phyloP scores from a whole-genome alignment of 495 filamentous ascomycete species.

The Copromyces sp. region DNA sequence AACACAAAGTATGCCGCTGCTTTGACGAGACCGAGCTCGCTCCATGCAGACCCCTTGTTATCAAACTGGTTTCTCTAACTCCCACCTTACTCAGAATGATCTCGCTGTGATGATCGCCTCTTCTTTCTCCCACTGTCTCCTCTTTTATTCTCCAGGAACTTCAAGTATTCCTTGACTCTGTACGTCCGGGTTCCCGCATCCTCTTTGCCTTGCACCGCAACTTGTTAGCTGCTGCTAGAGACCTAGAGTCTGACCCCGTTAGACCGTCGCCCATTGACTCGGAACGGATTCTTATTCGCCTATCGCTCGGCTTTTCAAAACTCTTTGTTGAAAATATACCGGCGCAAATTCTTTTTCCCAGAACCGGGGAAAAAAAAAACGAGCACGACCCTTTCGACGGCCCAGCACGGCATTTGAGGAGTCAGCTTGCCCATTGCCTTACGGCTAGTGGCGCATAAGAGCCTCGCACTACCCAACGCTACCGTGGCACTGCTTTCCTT shows the following conservation, averaged over 20 bases:
- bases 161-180: background rate
- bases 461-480: background rate
- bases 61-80: background rate
- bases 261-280: background rate
- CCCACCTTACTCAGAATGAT: background rate
- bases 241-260: background rate
- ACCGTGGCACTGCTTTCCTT: background rate
- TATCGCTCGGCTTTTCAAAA: background rate
- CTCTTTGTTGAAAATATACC: background rate
- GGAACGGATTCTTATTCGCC: background rate
- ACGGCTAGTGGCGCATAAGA: background rate
- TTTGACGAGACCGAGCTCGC: background rate
- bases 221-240: background rate
- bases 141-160: background rate
- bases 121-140: background rate
- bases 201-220: background rate
- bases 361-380: background rate
- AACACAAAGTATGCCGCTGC: background rate
- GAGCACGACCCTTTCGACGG: background rate
- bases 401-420: background rate
- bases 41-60: background rate
- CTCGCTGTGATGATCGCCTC: background rate
- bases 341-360: background rate
- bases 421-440: background rate
- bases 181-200: background rate